Conservation (phyloP, 345 rosid genomes). For the Punica granatum region DNA sequence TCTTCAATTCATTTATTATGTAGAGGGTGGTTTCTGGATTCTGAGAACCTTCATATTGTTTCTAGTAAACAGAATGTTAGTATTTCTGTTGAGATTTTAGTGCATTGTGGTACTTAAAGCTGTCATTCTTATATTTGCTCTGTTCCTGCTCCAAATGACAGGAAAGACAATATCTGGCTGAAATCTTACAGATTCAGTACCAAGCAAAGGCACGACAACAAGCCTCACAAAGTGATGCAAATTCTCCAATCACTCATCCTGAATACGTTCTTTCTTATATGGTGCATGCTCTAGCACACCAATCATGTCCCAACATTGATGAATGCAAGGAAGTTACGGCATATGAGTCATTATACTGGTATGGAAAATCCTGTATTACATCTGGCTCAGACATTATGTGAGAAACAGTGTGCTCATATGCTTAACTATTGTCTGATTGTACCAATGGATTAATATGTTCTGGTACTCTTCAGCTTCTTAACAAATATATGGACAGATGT, state of each 20-base stretch:
- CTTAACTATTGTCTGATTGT: background rate
- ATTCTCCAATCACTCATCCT: constrained; percentile 42
- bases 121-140: background rate
- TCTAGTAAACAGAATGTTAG: background rate
- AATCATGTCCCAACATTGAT: constrained; percentile 65
- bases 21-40: background rate
- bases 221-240: constrained; percentile 56
- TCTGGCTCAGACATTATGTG: background rate
- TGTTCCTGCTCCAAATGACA: constrained; percentile 31
- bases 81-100: background rate
- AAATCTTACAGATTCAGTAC: constrained; percentile 72
- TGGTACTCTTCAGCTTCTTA: background rate
- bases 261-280: constrained; percentile 61
- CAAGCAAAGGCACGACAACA: constrained; percentile 72
- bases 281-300: constrained; percentile 86
- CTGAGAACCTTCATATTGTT: background rate
- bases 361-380: constrained; percentile 12
- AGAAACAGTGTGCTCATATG: background rate
- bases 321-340: constrained; percentile 80
- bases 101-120: background rate
- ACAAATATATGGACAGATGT: background rate
- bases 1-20: background rate
- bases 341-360: constrained; percentile 77
- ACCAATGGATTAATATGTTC: background rate
- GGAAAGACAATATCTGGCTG: constrained; percentile 83